Evolutionary conservation across 352 stramenopile species (phyloP).

Genomic region (Phytophthora sp.): DNA sequence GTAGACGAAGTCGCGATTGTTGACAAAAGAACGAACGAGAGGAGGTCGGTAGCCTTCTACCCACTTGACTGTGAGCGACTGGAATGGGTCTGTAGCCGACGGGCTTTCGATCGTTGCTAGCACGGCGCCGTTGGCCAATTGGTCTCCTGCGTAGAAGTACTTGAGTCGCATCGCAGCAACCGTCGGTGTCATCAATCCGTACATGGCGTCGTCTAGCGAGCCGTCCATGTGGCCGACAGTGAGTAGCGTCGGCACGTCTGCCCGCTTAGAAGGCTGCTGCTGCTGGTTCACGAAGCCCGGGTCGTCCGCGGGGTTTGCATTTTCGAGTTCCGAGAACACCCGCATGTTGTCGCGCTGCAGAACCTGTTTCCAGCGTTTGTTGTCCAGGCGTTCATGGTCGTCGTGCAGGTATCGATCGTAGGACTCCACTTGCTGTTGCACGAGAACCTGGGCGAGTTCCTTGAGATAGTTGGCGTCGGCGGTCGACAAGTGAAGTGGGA

Average conservation of each 20-base stretch:
- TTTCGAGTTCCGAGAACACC: slow-evolving; percentile 33
- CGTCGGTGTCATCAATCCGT: slow-evolving; percentile 43
- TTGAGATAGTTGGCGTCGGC: slow-evolving; percentile 31
- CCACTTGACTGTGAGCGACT: slow-evolving; percentile 62
- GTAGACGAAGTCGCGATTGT: slow-evolving; percentile 44
- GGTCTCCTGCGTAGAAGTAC: slow-evolving; percentile 40
- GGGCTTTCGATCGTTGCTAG: slow-evolving; percentile 41
- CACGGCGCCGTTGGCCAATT: slow-evolving; percentile 45
- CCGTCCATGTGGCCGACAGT: slow-evolving; percentile 34
- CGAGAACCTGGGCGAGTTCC: slow-evolving; percentile 35
- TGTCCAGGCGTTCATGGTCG: slow-evolving; percentile 31
- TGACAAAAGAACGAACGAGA: slow-evolving; percentile 35
- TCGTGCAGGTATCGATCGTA: slow-evolving; percentile 41
- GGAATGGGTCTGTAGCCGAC: slow-evolving; percentile 46
- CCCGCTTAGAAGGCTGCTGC: slow-evolving; percentile 15
- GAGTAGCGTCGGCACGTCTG: slow-evolving; percentile 26
- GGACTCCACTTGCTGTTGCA: slow-evolving; percentile 26
- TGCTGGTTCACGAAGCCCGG: slow-evolving; percentile 10
- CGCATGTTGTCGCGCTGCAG: slow-evolving; percentile 31
- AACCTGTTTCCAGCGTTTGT: slow-evolving; percentile 36
- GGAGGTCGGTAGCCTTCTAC: slow-evolving; percentile 31
- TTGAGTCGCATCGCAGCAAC: slow-evolving; percentile 48
- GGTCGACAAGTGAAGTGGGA: slow-evolving; percentile 25
- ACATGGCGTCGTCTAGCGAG: slow-evolving; percentile 46
- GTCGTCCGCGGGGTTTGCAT: slow-evolving; percentile 1